phyloP scores from a whole-genome alignment of 139 green algal species.

The Axilococcus clingmanii region DNA sequence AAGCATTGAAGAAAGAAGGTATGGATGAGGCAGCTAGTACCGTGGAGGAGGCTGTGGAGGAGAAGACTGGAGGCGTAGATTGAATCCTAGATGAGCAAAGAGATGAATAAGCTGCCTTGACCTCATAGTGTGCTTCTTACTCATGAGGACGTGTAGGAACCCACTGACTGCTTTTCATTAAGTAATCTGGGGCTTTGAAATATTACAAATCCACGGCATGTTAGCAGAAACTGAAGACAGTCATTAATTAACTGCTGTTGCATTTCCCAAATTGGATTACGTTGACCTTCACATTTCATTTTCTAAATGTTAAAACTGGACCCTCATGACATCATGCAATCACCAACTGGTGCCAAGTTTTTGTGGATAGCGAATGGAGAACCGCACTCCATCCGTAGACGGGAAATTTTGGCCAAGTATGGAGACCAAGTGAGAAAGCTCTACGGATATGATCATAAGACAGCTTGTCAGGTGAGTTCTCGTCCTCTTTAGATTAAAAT shows the following conservation, averaged over 20 bases:
- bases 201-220: too few species aligned
- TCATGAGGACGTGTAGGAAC: too few species aligned
- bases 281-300: too few species aligned
- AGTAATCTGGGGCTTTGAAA: too few species aligned
- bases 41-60: constrained; percentile 35
- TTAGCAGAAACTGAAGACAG: too few species aligned
- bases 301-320: too few species aligned
- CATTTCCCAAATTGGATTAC: too few species aligned
- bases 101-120: neutral
- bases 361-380: constrained; percentile 35
- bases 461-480: constrained; percentile 30
- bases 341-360: constrained; percentile 15
- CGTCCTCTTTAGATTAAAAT: neutral
- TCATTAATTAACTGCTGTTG: too few species aligned
- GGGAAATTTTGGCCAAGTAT: constrained; percentile 48
- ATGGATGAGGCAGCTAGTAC: constrained; percentile 25
- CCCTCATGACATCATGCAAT: constrained; percentile 7
- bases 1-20: constrained; percentile 30
- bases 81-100: neutral
- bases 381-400: constrained; percentile 43
- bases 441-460: constrained; percentile 50
- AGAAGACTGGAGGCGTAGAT: neutral
- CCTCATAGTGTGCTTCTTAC: too few species aligned
- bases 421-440: constrained; percentile 47
- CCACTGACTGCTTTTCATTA: too few species aligned